These are phyloP conservation scores for Schizosaccharomyces pombe DNA, from an alignment of 805 yeast genomes.

Conservation along the genomic window ASM294v3 CU329670.1:2469501-2470000, in stretches of 20 bases:
- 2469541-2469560: conserved; percentile 37
- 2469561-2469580: conserved; percentile 27
- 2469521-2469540: conserved; percentile 20
- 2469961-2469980: conserved; percentile 27
- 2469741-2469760: conserved; percentile 41
- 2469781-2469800: conserved; percentile 32
- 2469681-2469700: conserved; percentile 32
- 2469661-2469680: conserved; percentile 20
- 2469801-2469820: conserved; percentile 17
- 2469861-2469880: conserved; percentile 37
- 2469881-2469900: conserved; percentile 23
- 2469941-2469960: conserved; percentile 18
- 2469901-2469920: conserved; percentile 22
- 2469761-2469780: conserved; percentile 37
- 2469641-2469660: conserved; percentile 5
- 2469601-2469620: neutral
- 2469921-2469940: conserved; percentile 21
- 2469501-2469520: conserved; percentile 9
- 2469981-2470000: conserved; percentile 24
- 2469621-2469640: neutral
- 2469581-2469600: neutral
- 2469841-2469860: conserved; percentile 28
- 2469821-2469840: conserved; percentile 25
- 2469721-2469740: conserved; percentile 32
- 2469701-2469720: conserved; percentile 40